These are phyloP conservation scores for Lachnellula subtilissima DNA, from an alignment of 2,329 filamentous ascomycete species.

Conservation along the genomic window DNA sequence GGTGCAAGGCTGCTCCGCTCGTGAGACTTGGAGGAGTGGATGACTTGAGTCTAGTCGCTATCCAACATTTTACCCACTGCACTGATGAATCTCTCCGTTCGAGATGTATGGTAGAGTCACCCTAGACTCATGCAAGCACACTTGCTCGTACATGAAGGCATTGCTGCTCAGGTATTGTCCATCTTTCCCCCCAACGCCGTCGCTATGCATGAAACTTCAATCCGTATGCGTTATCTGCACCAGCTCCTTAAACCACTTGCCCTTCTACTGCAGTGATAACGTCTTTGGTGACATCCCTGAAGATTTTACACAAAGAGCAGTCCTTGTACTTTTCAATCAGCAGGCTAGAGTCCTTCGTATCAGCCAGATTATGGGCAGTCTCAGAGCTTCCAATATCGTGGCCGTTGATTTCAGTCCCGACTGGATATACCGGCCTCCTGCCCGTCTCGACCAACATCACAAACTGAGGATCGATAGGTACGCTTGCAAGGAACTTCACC, in stretches of 20 bases:
- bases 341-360: slow-evolving; percentile 37
- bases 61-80: too few species aligned
- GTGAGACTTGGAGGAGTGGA: too few species aligned
- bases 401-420: slow-evolving; percentile 59
- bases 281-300: slow-evolving; percentile 57
- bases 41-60: too few species aligned
- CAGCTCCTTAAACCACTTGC: background rate
- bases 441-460: slow-evolving; percentile 79
- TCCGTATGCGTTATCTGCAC: too few species aligned
- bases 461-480: slow-evolving; percentile 92
- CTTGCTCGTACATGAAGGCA: too few species aligned
- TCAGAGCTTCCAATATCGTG: slow-evolving; percentile 40
- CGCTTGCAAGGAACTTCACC: slow-evolving; percentile 77
- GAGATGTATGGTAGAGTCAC: too few species aligned
- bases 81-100: too few species aligned
- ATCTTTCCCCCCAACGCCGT: background rate
- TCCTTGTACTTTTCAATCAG: slow-evolving; percentile 68
- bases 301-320: slow-evolving; percentile 67
- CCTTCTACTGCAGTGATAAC: slow-evolving; percentile 36
- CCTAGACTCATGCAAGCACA: too few species aligned
- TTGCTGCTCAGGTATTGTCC: background rate
- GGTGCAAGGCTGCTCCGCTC: too few species aligned
- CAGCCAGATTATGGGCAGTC: slow-evolving; percentile 27
- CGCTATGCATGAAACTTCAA: slow-evolving; percentile 3
- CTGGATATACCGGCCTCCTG: slow-evolving; percentile 59